Evolutionary conservation across 2,329 filamentous ascomycete species (phyloP).

Genomic region (Bimuria novae-zelandiae): DNA sequence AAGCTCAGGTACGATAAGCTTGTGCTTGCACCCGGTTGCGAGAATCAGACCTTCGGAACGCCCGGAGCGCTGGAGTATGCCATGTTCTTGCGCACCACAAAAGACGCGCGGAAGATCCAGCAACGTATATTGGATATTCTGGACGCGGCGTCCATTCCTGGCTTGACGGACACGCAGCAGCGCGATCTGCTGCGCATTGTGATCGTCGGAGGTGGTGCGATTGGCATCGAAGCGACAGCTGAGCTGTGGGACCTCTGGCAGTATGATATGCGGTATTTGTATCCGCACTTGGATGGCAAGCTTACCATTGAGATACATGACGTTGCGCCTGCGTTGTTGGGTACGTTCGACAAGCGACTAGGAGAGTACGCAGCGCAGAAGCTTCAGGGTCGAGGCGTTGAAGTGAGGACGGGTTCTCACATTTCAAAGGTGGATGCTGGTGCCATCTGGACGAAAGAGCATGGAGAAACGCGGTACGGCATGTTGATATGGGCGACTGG

Average conservation of each 20-base stretch:
- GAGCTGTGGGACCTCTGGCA: slow-evolving; percentile 1
- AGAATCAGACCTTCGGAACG: slow-evolving; percentile 1
- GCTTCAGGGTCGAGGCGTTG: neutral
- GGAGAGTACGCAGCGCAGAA: slow-evolving; percentile 2
- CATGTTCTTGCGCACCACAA: neutral
- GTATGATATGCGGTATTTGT: slow-evolving; percentile 1
- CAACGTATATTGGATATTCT: neutral
- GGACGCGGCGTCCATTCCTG: neutral
- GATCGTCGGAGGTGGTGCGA: slow-evolving; percentile 1
- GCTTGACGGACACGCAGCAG: slow-evolving; percentile 1
- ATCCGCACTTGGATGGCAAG: slow-evolving; percentile 2
- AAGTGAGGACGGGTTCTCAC: neutral
- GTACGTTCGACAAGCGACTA: slow-evolving; percentile 5
- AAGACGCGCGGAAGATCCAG: slow-evolving; percentile 1
- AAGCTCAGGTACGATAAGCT: slow-evolving; percentile 4
- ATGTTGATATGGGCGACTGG: slow-evolving; percentile 5
- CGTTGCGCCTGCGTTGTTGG: neutral
- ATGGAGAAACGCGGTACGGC: neutral
- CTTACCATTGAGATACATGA: slow-evolving; percentile 1
- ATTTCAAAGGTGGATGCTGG: slow-evolving; percentile 4
- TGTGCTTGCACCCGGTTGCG: slow-evolving; percentile 2
- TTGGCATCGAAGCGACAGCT: slow-evolving; percentile 7
- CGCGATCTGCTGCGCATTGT: slow-evolving; percentile 1
- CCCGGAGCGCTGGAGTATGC: slow-evolving; percentile 1
- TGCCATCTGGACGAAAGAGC: slow-evolving; percentile 1